Percentiles rank a stretch among this genome's conserved stretches.
Conservation (phyloP, 2,329 filamentous ascomycete genomes). For the Cercospora sesami region DNA sequence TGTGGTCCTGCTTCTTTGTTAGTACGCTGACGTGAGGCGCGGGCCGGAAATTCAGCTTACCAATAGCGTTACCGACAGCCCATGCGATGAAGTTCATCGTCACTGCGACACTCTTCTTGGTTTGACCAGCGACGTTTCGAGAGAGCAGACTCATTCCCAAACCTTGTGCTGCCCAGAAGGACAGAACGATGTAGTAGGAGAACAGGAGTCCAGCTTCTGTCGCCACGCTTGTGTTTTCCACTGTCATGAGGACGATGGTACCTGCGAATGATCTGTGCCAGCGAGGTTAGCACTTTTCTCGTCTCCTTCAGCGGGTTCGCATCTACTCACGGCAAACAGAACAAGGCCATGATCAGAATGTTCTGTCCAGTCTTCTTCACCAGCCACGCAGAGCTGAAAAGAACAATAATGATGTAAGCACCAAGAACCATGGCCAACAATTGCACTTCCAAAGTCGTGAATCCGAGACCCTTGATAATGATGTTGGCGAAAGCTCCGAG, state of each 20-base stretch:
- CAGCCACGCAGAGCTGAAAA: conserved; percentile 66
- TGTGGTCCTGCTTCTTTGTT: conserved; percentile 54
- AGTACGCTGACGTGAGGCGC: neutral
- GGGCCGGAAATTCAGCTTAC: conserved; percentile 38
- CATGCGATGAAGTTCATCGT: conserved; percentile 70
- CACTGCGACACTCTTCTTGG: conserved; percentile 69
- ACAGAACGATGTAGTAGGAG: conserved; percentile 73
- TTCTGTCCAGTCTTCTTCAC: conserved; percentile 71
- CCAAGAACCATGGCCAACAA: conserved; percentile 74
- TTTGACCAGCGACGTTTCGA: conserved; percentile 70
- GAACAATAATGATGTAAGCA: conserved; percentile 69
- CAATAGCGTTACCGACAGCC: conserved; percentile 67
- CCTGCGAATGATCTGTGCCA: conserved; percentile 63
- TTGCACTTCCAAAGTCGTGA: conserved; percentile 66
- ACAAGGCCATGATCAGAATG: conserved; percentile 64
- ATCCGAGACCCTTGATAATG: conserved; percentile 70
- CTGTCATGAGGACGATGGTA: conserved; percentile 70
- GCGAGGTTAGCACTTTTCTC: neutral
- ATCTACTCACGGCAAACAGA: conserved; percentile 61
- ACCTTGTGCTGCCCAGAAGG: conserved; percentile 68
- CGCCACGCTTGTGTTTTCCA: conserved; percentile 58
- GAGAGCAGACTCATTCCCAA: conserved; percentile 33
- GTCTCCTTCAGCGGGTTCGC: neutral
- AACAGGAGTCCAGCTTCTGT: conserved; percentile 68
- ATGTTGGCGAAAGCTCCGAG: conserved; percentile 73